These are phyloP conservation scores for Cladorrhinum sp. DNA, from an alignment of 2,329 filamentous ascomycete species.

Conservation along the genomic window DNA sequence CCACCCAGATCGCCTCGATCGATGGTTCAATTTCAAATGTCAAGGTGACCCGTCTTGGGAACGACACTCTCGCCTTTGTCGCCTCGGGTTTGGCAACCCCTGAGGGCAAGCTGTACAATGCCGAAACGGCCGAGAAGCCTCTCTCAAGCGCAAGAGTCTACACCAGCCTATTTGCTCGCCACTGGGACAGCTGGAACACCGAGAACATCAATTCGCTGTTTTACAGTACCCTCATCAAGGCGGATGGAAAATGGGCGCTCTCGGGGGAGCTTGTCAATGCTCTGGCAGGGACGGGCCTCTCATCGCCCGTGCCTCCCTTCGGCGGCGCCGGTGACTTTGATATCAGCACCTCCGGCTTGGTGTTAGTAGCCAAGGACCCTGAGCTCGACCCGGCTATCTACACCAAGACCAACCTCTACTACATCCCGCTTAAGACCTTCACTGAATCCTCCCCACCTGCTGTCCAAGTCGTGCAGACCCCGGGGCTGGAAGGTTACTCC, in stretches of 20 bases:
- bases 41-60: constrained; percentile 51
- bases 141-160: constrained; percentile 68
- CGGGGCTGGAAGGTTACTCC: constrained; percentile 61
- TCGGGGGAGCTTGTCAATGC: constrained; percentile 56
- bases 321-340: constrained; percentile 81
- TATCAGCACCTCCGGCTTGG: constrained; percentile 61
- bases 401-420: constrained; percentile 81
- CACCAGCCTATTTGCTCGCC: constrained; percentile 70
- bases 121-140: constrained; percentile 56
- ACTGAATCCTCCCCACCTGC: constrained; percentile 47
- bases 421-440: constrained; percentile 63
- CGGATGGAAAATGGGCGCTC: constrained; percentile 40
- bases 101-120: constrained; percentile 67
- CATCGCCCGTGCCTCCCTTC: constrained; percentile 72
- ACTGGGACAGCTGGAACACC: constrained; percentile 77
- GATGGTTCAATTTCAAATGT: constrained; percentile 56
- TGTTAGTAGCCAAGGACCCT: constrained; percentile 74
- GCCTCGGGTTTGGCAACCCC: constrained; percentile 64
- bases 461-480: constrained; percentile 55
- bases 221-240: constrained; percentile 60
- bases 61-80: constrained; percentile 51
- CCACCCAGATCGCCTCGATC: constrained; percentile 44
- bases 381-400: constrained; percentile 66
- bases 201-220: constrained; percentile 70
- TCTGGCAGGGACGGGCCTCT: constrained; percentile 56